phyloP scores from a whole-genome alignment of 495 filamentous ascomycete species.

The Penicillium pulvis region DNA sequence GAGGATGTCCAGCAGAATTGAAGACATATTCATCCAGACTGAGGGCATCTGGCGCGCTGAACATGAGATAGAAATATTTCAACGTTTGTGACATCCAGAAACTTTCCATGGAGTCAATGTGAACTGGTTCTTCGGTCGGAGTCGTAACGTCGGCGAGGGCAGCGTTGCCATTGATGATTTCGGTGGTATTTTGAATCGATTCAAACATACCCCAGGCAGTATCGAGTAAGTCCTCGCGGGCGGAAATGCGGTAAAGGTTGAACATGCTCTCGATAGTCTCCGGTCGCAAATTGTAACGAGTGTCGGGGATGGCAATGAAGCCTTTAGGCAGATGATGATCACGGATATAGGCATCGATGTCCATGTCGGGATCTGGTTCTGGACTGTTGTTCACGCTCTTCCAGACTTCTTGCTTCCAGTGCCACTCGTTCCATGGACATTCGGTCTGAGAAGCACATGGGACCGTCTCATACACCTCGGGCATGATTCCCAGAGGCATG shows the following conservation, averaged over 20 bases:
- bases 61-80: conserved; percentile 72
- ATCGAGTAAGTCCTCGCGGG: conserved; percentile 55
- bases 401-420: conserved; percentile 36
- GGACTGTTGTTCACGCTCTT: conserved; percentile 16
- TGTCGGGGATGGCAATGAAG: conserved; percentile 38
- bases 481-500: conserved; percentile 46
- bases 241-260: conserved; percentile 64
- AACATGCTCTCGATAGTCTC: conserved; percentile 65
- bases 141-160: conserved; percentile 48
- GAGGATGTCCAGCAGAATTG: conserved; percentile 55
- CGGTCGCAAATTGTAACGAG: conserved; percentile 46
- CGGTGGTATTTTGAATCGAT: conserved; percentile 51
- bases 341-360: conserved; percentile 24
- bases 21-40: conserved; percentile 75
- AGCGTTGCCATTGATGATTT: conserved; percentile 50
- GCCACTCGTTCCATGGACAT: conserved; percentile 43
- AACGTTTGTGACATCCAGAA: conserved; percentile 69
- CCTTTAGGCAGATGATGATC: conserved; percentile 36
- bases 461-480: conserved; percentile 40
- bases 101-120: conserved; percentile 48
- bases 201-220: conserved; percentile 67
- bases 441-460: conserved; percentile 33
- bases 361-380: conserved; percentile 8
- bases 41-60: conserved; percentile 59
- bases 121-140: conserved; percentile 15